These are phyloP conservation scores for Xylaria sp. DNA, from an alignment of 2,329 filamentous ascomycete genomes.

Conservation along the genomic window DNA sequence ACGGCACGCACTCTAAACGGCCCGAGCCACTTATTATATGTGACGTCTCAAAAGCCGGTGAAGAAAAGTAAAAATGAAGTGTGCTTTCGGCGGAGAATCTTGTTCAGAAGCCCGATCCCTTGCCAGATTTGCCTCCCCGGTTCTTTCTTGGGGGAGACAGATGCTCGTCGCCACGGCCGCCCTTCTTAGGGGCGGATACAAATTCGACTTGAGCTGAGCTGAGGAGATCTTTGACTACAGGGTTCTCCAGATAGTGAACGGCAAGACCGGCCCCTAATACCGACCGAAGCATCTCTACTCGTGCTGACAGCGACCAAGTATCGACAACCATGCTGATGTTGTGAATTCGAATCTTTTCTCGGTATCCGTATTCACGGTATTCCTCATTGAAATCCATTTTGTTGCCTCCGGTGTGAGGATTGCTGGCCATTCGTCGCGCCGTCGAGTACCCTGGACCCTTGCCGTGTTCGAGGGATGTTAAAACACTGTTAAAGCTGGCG, in stretches of 20 bases:
- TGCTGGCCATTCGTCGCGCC: slow-evolving; percentile 53
- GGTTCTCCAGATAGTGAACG: slow-evolving; percentile 54
- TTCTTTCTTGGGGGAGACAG: slow-evolving; percentile 33
- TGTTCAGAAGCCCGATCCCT: slow-evolving; percentile 27
- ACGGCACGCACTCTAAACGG: not conserved
- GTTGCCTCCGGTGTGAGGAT: slow-evolving; percentile 55
- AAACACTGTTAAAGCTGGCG: slow-evolving; percentile 60
- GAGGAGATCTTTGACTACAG: slow-evolving; percentile 51
- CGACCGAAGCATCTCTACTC: slow-evolving; percentile 59
- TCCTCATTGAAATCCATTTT: slow-evolving; percentile 55
- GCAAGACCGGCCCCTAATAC: slow-evolving; percentile 59
- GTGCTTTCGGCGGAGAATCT: not conserved
- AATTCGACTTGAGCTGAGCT: slow-evolving; percentile 48
- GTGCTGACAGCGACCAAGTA: slow-evolving; percentile 61
- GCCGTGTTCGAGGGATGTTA: slow-evolving; percentile 64
- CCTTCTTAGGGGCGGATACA: slow-evolving; percentile 38
- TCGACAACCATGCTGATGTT: slow-evolving; percentile 59
- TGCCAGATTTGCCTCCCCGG: slow-evolving; percentile 36
- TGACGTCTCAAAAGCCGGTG: not conserved
- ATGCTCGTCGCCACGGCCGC: slow-evolving; percentile 28
- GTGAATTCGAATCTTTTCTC: slow-evolving; percentile 61
- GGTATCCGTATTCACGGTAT: slow-evolving; percentile 62
- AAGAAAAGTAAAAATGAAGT: not conserved
- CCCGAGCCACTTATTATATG: not conserved
- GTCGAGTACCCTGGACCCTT: slow-evolving; percentile 66